Conservation (phyloP, 2,329 filamentous ascomycete genomes). For the Furcasterigmium sp. region DNA sequence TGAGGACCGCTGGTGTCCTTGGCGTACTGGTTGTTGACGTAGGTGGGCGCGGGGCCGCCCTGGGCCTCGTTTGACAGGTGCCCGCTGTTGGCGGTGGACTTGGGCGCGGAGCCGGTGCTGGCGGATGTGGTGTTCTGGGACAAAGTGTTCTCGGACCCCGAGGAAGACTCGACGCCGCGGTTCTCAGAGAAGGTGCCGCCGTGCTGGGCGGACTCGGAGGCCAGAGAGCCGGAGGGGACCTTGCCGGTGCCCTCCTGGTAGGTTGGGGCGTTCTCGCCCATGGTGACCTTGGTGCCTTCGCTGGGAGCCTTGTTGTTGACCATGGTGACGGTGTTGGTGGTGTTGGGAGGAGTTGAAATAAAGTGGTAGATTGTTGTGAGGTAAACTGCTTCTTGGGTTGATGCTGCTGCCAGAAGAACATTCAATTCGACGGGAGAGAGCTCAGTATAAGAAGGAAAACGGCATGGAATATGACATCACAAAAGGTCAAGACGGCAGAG, state of each 20-base stretch:
- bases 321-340: background rate
- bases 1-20: conserved; percentile 28
- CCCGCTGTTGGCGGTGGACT: conserved; percentile 5
- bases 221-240: conserved; percentile 66
- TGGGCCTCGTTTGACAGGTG: conserved; percentile 8
- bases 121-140: conserved; percentile 29
- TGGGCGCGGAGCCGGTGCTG: conserved; percentile 4
- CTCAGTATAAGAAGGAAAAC: no score
- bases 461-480: no score
- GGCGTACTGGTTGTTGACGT: conserved; percentile 27
- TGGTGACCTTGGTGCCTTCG: no score
- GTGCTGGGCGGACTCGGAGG: conserved; percentile 61
- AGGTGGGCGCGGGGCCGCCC: conserved; percentile 28
- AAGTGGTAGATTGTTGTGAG: background rate
- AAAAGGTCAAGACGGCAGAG: no score
- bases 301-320: conserved; percentile 9
- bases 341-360: conserved; percentile 1
- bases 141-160: conserved; percentile 14
- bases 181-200: conserved; percentile 60
- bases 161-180: conserved; percentile 30
- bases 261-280: conserved; percentile 39
- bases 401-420: no score
- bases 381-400: background rate
- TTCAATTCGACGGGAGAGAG: no score
- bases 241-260: conserved; percentile 58